Evolutionary conservation across 441 rosid species (phyloP).

Genomic region (Syzygium syzygioides): DNA sequence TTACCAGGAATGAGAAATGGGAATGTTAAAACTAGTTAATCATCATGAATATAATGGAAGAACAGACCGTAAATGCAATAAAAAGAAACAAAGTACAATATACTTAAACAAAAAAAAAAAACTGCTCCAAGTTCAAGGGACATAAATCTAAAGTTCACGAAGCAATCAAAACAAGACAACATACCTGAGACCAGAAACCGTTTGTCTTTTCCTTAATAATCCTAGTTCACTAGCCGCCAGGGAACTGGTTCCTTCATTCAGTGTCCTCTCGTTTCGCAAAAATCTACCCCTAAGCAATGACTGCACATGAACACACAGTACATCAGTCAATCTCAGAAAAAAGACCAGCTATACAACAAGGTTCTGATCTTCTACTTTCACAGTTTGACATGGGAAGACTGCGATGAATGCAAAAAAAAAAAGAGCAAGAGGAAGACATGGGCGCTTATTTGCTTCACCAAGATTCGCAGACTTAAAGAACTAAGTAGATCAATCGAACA

Average conservation of each 20-base stretch:
- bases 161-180: neutral
- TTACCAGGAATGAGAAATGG: neutral
- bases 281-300: constrained; percentile 88
- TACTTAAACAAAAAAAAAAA: neutral
- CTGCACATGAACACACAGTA: constrained; percentile 29
- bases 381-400: neutral
- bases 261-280: constrained; percentile 67
- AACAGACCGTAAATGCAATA: neutral
- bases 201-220: constrained; percentile 74
- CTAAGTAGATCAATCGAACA: neutral
- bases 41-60: neutral
- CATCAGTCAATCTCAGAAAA: neutral
- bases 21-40: neutral
- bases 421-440: neutral
- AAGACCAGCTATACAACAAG: neutral
- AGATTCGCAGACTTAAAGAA: neutral
- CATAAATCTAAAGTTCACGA: neutral
- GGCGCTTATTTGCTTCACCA: neutral
- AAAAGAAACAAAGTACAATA: neutral
- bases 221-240: constrained; percentile 92
- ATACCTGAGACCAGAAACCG: constrained; percentile 93
- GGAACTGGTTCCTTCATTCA: constrained; percentile 51
- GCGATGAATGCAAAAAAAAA: neutral
- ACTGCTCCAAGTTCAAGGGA: neutral
- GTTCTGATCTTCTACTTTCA: neutral